Evolutionary conservation across 805 yeast genomes (phyloP).

Genomic region (Metschnikowia vanudenii): DNA sequence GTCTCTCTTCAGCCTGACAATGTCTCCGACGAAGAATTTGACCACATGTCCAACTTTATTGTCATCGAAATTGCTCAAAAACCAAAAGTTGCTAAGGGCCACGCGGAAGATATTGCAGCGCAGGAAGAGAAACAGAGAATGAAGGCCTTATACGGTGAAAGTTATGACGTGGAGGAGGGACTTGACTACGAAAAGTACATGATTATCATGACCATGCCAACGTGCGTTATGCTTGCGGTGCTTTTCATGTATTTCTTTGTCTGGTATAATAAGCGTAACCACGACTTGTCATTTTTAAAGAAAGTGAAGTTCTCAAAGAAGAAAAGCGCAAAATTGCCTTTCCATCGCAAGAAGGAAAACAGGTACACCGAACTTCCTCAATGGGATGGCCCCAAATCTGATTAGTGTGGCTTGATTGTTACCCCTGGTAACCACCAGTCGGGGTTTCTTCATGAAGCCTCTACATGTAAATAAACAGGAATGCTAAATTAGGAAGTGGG

Average conservation of each 20-base stretch:
- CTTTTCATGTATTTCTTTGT: slow-evolving; percentile 66
- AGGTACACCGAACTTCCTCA: slow-evolving; percentile 35
- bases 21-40: slow-evolving; percentile 65
- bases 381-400: slow-evolving; percentile 22
- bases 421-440: no score
- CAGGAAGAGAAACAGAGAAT: slow-evolving; percentile 32
- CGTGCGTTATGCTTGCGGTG: slow-evolving; percentile 58
- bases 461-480: not conserved
- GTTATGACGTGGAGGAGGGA: slow-evolving; percentile 44
- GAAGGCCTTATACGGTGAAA: slow-evolving; percentile 31
- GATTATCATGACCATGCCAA: slow-evolving; percentile 66
- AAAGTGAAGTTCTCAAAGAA: slow-evolving; percentile 29
- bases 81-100: slow-evolving; percentile 52
- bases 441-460: not conserved
- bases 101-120: slow-evolving; percentile 41
- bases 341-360: slow-evolving; percentile 21
- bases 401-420: slow-evolving; percentile 1
- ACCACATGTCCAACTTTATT: slow-evolving; percentile 42
- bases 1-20: slow-evolving; percentile 73
- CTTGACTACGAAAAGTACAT: slow-evolving; percentile 58
- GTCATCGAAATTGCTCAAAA: slow-evolving; percentile 50
- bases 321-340: slow-evolving; percentile 23
- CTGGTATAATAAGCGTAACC: slow-evolving; percentile 43
- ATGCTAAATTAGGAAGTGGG: not conserved
- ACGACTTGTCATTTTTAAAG: slow-evolving; percentile 43